Conservation (phyloP, 208 protist genomes). For the Porcisia hertigi region DNA sequence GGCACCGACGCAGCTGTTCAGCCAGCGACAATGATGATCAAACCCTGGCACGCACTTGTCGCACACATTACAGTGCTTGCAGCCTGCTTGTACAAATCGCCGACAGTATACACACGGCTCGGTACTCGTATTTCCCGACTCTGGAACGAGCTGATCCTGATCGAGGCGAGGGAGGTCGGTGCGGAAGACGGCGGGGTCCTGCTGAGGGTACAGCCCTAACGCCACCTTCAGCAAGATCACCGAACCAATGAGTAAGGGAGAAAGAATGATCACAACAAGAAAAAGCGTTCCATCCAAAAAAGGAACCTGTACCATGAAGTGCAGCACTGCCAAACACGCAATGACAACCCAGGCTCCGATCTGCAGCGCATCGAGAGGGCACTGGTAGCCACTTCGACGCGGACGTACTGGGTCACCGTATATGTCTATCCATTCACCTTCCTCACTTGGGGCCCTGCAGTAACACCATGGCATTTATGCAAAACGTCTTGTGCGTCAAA, state of each 20-base stretch:
- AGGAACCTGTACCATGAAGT: constrained; percentile 71
- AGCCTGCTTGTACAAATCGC: constrained; percentile 64
- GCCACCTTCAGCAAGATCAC: constrained; percentile 57
- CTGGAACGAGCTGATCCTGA: constrained; percentile 52
- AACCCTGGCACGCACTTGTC: constrained; percentile 92
- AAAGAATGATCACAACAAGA: constrained; percentile 54
- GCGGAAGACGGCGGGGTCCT: constrained; percentile 73
- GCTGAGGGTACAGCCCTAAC: constrained; percentile 66
- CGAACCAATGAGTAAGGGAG: constrained; percentile 32
- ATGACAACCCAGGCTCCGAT: constrained; percentile 69
- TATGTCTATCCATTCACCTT: constrained; percentile 79
- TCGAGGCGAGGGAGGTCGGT: constrained; percentile 54
- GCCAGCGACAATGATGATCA: constrained; percentile 93
- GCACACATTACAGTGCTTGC: constrained; percentile 91
- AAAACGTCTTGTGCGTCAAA: too few species aligned
- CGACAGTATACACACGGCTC: constrained; percentile 84
- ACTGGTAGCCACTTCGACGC: constrained; percentile 75
- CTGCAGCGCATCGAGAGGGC: constrained; percentile 74
- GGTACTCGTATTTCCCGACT: constrained; percentile 34
- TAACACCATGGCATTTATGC: constrained; percentile 29
- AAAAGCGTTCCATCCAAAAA: constrained; percentile 52
- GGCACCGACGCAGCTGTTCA: constrained; percentile 85
- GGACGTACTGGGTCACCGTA: constrained; percentile 84
- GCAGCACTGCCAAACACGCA: constrained; percentile 40
- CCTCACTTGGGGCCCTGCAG: constrained; percentile 32